These are phyloP conservation scores for Calonectria henricotiae DNA, from an alignment of 2,329 filamentous ascomycete species.

Conservation along the genomic window DNA sequence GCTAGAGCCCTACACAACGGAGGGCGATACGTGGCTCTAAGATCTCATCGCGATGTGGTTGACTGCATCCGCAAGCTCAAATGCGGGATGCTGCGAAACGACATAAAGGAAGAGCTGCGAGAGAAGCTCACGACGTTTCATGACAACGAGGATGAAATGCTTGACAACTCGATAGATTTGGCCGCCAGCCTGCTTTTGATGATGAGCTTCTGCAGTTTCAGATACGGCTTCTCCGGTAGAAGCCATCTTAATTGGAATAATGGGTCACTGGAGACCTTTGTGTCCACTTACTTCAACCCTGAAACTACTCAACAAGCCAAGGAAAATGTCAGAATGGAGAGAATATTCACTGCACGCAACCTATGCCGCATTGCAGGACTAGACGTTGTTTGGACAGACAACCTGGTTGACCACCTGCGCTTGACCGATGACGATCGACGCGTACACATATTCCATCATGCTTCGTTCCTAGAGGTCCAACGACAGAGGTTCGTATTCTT, in stretches of 20 bases:
- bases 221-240: background rate
- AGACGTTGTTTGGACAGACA: conserved; percentile 25
- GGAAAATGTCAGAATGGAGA: conserved; percentile 21
- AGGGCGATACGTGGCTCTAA: background rate
- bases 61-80: background rate
- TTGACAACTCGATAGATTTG: background rate
- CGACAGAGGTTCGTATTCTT: conserved; percentile 3
- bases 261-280: background rate
- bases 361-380: conserved; percentile 18
- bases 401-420: conserved; percentile 15
- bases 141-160: background rate
- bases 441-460: conserved; percentile 19
- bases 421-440: conserved; percentile 14
- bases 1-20: background rate
- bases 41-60: background rate
- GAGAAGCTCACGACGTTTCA: background rate
- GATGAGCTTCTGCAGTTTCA: conserved; percentile 5
- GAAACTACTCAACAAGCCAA: background rate
- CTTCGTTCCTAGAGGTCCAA: conserved; percentile 15
- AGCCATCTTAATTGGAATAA: background rate
- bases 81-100: background rate
- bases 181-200: background rate
- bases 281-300: background rate
- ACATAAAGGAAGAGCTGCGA: background rate
- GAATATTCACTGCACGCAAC: conserved; percentile 20